Percentiles rank a stretch among this genome's conserved stretches.
phyloP scores from a whole-genome alignment of 331 rosid species.

The Telfairia occidentalis region DNA sequence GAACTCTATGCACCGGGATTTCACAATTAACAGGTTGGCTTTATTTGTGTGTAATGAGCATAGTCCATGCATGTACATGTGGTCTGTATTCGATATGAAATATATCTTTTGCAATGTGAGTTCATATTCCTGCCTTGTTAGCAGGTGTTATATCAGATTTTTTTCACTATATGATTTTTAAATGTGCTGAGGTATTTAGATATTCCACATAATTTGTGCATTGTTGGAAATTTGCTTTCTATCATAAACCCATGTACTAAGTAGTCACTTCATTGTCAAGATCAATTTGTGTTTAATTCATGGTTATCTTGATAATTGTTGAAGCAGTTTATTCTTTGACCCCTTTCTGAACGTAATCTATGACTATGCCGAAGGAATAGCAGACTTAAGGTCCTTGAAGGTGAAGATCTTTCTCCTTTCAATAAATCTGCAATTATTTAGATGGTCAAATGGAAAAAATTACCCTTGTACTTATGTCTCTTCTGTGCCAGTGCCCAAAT shows the following conservation, averaged over 20 bases:
- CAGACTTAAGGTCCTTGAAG: slow-evolving; percentile 62
- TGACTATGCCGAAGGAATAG: slow-evolving; percentile 52
- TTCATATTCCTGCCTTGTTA: neutral
- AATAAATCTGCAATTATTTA: neutral
- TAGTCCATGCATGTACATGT: neutral
- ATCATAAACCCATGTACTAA: neutral
- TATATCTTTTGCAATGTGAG: neutral
- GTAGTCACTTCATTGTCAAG: neutral
- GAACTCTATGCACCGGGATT: slow-evolving; percentile 43
- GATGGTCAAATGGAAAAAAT: neutral
- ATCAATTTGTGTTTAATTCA: slow-evolving; percentile 15
- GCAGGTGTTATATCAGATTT: neutral
- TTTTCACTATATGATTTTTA: neutral
- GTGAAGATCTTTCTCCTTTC: slow-evolving; percentile 27
- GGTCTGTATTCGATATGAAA: neutral
- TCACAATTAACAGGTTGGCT: slow-evolving; percentile 65
- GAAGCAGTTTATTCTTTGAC: slow-evolving; percentile 50
- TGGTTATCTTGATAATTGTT: slow-evolving; percentile 17
- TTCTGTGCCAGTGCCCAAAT: neutral
- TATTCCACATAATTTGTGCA: neutral
- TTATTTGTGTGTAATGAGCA: neutral
- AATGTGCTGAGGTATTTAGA: neutral
- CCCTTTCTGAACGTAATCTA: slow-evolving; percentile 43
- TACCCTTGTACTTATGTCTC: neutral
- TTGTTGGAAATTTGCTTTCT: neutral